Base-by-base conservation (phyloP, 495 filamentous ascomycete species). In the Talaromyces nanjingensis region DNA sequence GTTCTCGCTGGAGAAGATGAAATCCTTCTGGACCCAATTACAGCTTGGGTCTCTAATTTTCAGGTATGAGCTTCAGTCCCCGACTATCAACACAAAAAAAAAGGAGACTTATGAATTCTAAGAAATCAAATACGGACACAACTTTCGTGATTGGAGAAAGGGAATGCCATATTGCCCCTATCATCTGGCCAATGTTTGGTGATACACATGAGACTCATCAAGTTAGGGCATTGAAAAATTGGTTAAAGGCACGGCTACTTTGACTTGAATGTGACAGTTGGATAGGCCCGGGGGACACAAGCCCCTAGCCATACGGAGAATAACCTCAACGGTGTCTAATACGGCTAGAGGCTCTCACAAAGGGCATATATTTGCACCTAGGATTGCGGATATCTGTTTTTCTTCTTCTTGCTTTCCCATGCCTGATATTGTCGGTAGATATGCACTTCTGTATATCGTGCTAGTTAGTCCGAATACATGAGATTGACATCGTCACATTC, bases 151-250 rank as follows among this genome's bases (percentile, higher is more conserved):
- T 80, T 16, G 76, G 75, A 2, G 54, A 72, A 33, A 68, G 74
- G 0, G 77, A 80, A 65, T 76, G 75, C 16, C 77, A 80, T 69
- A 76, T 78, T 49, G 76, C 77, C 24, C 77, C 77, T 1, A 65
- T 80, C 16, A 78, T 76, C 64, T 74, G 78, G 63, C 58, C 75
- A 62, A 68, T 75, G 62, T 22, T 80, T 33, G 70, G 72, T 3
- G 71, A 74, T 67, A 63, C 60, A 14, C 69, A 67, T 9, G 73
- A 78, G 69, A 80, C 76, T 20, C 66, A 72, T 54, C 77, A 80
- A 66, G 77, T 74, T 33, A 73, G 74, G 64, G 60, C 62, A 2
- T 77, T 73, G 63, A 63, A 78, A 57, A 58, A 45, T 27, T 72
- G 74, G 58, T 62, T 71, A 58, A 62, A 71, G 29, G 61, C 20